Conservation (phyloP, 345 rosid genomes). For the Cardamine occulta region DNA sequence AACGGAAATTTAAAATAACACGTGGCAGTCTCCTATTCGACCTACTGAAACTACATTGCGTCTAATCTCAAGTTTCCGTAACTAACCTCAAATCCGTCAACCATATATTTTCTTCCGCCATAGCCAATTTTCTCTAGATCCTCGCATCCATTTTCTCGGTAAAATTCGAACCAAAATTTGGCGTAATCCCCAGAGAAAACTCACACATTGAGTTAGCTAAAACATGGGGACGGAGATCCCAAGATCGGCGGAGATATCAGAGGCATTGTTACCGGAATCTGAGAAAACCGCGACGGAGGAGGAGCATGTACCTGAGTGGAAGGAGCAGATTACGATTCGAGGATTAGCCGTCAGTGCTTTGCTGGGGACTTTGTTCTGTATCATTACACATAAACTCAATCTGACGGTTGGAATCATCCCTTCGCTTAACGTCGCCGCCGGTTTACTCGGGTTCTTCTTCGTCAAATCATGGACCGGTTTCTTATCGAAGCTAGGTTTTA, state of each 20-base stretch:
- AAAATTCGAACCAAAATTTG: not conserved
- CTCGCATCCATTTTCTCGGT: not conserved
- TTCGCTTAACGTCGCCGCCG: slow-evolving; percentile 90
- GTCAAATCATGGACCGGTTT: slow-evolving; percentile 89
- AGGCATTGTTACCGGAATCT: slow-evolving; percentile 51
- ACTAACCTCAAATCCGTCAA: slow-evolving; percentile 33
- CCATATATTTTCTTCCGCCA: slow-evolving; percentile 16
- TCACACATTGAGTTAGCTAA: not conserved
- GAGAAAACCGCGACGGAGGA: slow-evolving; percentile 30
- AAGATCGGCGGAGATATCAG: slow-evolving; percentile 52
- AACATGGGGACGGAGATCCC: slow-evolving; percentile 66
- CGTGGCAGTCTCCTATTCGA: slow-evolving; percentile 19
- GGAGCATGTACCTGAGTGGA: slow-evolving; percentile 75
- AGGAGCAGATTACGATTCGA: slow-evolving; percentile 87
- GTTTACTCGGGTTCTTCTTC: slow-evolving; percentile 89
- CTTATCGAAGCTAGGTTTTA: slow-evolving; percentile 61
- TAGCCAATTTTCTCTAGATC: slow-evolving; percentile 17
- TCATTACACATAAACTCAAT: slow-evolving; percentile 90
- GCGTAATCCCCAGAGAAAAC: not conserved
- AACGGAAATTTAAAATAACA: not conserved
- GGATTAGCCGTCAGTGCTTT: slow-evolving; percentile 73
- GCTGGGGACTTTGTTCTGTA: slow-evolving; percentile 74
- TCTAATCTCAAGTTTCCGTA: slow-evolving; percentile 19
- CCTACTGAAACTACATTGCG: slow-evolving; percentile 18
- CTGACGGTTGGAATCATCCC: slow-evolving; percentile 91